Conservation (phyloP, 148 eudicot species). For the Mesembryanthemum crystallinum region DNA sequence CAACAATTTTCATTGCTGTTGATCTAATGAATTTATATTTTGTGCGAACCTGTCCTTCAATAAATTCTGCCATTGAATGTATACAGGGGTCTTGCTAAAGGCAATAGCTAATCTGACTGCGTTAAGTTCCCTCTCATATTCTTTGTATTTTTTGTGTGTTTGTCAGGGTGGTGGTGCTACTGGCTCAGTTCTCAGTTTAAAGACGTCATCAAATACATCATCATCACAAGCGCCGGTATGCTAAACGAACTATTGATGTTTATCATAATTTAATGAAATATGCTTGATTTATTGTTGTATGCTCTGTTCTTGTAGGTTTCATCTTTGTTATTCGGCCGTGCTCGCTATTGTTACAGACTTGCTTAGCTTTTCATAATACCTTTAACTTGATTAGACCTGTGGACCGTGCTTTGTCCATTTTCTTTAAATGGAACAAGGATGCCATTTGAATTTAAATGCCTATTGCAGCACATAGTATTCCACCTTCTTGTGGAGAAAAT, state of each 20-base stretch:
- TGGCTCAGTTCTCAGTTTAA: slow-evolving; percentile 55
- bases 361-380: background rate
- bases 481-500: no score
- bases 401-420: background rate
- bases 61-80: background rate
- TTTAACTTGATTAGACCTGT: background rate
- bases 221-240: slow-evolving; percentile 70
- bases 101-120: background rate
- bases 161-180: slow-evolving; percentile 67
- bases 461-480: no score
- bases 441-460: no score
- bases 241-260: background rate
- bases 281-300: background rate
- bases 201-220: slow-evolving; percentile 53
- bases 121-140: slow-evolving; percentile 8
- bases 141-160: slow-evolving; percentile 21
- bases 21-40: background rate
- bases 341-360: slow-evolving; percentile 1
- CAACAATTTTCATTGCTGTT: background rate
- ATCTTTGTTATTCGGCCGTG: background rate
- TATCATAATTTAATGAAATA: background rate
- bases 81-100: background rate
- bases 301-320: background rate
- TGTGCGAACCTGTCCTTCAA: background rate
- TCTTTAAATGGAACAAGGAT: background rate